These are phyloP conservation scores for Suillus decipiens DNA, from an alignment of 768 basidiomycete species.

Conservation along the genomic window DNA sequence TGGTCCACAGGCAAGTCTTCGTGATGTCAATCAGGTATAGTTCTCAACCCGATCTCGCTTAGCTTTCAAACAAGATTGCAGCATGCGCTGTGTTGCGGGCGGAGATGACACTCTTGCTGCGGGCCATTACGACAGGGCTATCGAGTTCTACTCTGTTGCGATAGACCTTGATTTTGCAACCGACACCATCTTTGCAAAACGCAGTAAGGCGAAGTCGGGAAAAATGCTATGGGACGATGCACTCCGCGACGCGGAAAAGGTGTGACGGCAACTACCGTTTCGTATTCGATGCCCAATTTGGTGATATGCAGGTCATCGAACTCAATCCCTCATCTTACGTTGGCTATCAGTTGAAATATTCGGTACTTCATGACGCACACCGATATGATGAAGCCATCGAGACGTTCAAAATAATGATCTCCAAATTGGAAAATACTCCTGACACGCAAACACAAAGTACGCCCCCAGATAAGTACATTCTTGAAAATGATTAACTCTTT, in stretches of 20 bases:
- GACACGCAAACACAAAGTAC: neutral
- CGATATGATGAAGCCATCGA: neutral
- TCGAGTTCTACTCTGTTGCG: neutral
- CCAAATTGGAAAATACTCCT: neutral
- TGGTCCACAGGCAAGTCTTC: neutral
- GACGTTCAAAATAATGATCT: neutral
- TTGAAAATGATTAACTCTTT: neutral
- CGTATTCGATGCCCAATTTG: neutral
- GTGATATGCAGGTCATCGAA: neutral
- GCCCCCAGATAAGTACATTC: no score
- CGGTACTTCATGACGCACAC: neutral
- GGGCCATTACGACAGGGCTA: neutral
- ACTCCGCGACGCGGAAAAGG: neutral
- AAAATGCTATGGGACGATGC: neutral
- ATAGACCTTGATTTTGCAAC: neutral
- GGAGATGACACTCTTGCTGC: no score
- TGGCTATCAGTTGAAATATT: neutral
- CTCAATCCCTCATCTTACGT: neutral
- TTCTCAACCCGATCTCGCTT: neutral
- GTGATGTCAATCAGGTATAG: neutral
- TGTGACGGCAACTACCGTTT: neutral
- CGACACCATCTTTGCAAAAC: neutral
- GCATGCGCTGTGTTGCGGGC: neutral
- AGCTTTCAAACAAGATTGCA: neutral
- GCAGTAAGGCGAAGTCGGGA: neutral